Base-by-base conservation (phyloP, 1,284 basidiomycete genomes). In the Cryptococcus sp. region DNA sequence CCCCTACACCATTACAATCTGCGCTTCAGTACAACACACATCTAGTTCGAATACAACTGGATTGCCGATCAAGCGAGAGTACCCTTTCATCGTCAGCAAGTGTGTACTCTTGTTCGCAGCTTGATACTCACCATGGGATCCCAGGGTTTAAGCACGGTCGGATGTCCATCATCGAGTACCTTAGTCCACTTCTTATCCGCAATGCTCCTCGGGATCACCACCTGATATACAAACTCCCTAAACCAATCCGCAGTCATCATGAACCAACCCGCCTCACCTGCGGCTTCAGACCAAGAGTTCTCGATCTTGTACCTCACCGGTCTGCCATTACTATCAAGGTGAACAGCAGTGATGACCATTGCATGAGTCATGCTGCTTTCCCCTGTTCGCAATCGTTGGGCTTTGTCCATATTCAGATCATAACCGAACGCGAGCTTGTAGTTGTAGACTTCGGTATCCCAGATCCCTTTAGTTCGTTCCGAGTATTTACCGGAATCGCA, bases 211-310 rank as follows among this genome's bases (percentile, higher is more conserved):
- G 88, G 89, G 7, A 91, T 83, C 10, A 94, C 91, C 83, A 89
- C 72, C 83, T 88, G 70, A 54, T 72, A 61, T 11, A 83, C 86
- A 60, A 72, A 91, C 84, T 97, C 80, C 56, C 87, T 83, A 75
- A 97, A 97, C 93, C 93, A 97, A 40, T 78, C 79, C 57, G 88
- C 86, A 43, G 84, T 87, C 88, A 94, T 94, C 62, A 94, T 84
- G 77, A 88, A 92, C 77, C 85, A 97, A 2, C 91, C 93, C 64
- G 91, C 85, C 59, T 90, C 81, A 19, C 93, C 89, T 0, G 79
- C 80, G 0, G 78, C 78, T n/a, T 85, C 82, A 22, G 89, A 87
- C 94, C 93, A 98, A 9, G 85, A 87, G 78, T 98, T 98, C 80
- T 98, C 92, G 11, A 97, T 88, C 74, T 91, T 88, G 81, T 90